A percentile compares a stretch with the other conserved stretches of the same genome.
These are phyloP conservation scores for Astrephomene gubernaculifera DNA, from an alignment of 139 green algal species.

Conservation along the genomic window DNA sequence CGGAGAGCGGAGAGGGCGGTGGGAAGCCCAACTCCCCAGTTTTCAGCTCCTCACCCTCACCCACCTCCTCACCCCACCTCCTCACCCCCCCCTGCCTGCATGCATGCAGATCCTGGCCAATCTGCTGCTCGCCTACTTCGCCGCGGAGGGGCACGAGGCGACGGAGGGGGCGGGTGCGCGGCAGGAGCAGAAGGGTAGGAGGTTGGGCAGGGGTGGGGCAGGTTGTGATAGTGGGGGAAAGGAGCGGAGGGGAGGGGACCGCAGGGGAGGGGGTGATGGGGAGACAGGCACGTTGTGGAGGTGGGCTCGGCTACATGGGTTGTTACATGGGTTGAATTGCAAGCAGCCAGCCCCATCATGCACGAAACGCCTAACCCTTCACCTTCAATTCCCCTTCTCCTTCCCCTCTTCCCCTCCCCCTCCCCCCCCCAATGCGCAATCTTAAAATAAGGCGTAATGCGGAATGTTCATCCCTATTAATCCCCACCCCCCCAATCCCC, in stretches of 20 bases:
- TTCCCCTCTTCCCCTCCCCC: too few relatives aligned
- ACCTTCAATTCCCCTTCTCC: not conserved
- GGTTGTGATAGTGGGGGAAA: not conserved
- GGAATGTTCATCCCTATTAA: not conserved
- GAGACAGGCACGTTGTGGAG: not conserved
- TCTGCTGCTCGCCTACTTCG: slow-evolving; percentile 93
- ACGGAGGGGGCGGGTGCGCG: slow-evolving; percentile 28
- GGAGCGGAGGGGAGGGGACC: not conserved
- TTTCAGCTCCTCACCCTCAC: not conserved
- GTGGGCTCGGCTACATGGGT: not conserved
- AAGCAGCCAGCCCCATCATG: too few relatives aligned
- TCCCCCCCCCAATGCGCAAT: not conserved
- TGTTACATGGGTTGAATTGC: too few relatives aligned
- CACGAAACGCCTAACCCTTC: too few relatives aligned
- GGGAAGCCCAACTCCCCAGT: too few relatives aligned
- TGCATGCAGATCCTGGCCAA: slow-evolving; percentile 84
- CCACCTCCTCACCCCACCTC: not conserved
- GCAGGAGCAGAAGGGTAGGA: slow-evolving; percentile 56
- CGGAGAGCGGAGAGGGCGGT: too few relatives aligned
- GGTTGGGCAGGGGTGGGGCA: slow-evolving; percentile 5
- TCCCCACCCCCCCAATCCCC: not conserved
- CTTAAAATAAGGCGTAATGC: not conserved
- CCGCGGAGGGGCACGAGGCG: slow-evolving; percentile 74
- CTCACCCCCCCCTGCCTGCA: not conserved
- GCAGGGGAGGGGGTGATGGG: not conserved